Evolutionary conservation across 2,329 filamentous ascomycete species (phyloP), one percentile per base, ranked within the genome.

Genomic region (Penicillium aurantiogriseum): DNA sequence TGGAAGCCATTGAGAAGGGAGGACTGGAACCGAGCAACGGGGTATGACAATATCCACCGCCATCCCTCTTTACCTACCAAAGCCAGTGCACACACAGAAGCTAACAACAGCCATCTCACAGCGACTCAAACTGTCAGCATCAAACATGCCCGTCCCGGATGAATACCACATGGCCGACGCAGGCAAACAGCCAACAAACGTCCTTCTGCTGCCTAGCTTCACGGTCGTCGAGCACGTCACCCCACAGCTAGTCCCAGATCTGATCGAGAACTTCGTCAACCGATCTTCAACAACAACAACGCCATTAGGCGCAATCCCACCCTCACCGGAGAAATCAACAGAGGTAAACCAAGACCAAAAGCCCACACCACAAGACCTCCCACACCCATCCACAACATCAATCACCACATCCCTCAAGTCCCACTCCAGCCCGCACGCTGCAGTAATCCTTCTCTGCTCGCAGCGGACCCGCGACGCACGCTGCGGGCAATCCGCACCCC

Each of bases 391-490:
- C 64, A 67, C 62, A 65, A 70, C 56, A 58, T 67, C 61, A 63
- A 65, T 64, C 68, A 3, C 29, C 15, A 69, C 68, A 61, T 70
- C 76, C 56, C 78, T 89, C 36, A 80, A 76, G 33, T 79, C 86
- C 21, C 84, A 85, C 6, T 82, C 88, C 5, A 92, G 87, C 64
- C 91, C 92, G 4, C 93, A 97, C 80, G 83, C 85, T 60, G 92
- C 88, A 63, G 83, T 97, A 27, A 91, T 99, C 69, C 85, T 99
- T 50, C 87, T 99, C 70, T 99, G 94, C 80, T 96, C 90, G 45
- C 94, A 97, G 72, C 87, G 86, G 69, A 97, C 91, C n/a, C 89
- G 94, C 61, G 94, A 97, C 74, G 92, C 91, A 0, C 89, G 94
- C 67, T 97, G 94, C 73, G 94, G 93, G 0, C 92, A 97, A 78